These are phyloP conservation scores for Thermothielavioides terrestris DNA, from an alignment of 495 filamentous ascomycete species.

Conservation along the genomic window DNA sequence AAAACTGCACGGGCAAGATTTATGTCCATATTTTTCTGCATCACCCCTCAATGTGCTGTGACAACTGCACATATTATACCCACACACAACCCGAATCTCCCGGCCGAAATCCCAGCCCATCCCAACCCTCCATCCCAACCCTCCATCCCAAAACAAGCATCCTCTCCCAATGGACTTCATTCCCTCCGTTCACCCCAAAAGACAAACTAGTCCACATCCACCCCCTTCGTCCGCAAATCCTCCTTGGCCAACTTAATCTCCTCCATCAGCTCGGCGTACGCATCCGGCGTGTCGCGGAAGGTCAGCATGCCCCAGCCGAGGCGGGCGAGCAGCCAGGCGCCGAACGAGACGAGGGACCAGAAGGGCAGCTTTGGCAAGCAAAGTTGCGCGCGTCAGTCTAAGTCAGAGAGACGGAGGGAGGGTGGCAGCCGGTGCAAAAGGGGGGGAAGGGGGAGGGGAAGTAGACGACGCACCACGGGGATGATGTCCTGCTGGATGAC, in stretches of 20 bases:
- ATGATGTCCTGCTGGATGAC: conserved; percentile 64
- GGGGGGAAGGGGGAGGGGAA: not conserved
- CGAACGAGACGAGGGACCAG: conserved; percentile 85
- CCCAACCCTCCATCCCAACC: too few species aligned
- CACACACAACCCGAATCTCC: too few species aligned
- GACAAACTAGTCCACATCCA: conserved; percentile 54
- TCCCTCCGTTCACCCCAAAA: not conserved
- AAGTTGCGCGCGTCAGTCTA: not conserved
- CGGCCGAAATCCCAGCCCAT: too few species aligned
- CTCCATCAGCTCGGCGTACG: conserved; percentile 79
- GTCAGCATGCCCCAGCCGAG: conserved; percentile 87
- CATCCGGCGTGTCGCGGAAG: conserved; percentile 91
- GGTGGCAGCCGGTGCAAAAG: not conserved
- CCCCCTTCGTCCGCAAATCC: conserved; percentile 59
- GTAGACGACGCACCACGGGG: conserved; percentile 56
- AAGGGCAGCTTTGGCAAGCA: conserved; percentile 62
- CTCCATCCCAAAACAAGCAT: not conserved
- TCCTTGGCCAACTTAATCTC: conserved; percentile 63
- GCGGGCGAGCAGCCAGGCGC: conserved; percentile 85
- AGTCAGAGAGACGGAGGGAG: not conserved
- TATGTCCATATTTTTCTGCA: too few species aligned
- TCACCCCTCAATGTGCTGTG: too few species aligned
- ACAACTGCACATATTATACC: too few species aligned
- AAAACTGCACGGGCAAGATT: too few species aligned
- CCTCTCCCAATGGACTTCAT: not conserved